These are phyloP conservation scores for Quercus tomentella DNA, from an alignment of 331 rosid species.

Conservation along the genomic window DNA sequence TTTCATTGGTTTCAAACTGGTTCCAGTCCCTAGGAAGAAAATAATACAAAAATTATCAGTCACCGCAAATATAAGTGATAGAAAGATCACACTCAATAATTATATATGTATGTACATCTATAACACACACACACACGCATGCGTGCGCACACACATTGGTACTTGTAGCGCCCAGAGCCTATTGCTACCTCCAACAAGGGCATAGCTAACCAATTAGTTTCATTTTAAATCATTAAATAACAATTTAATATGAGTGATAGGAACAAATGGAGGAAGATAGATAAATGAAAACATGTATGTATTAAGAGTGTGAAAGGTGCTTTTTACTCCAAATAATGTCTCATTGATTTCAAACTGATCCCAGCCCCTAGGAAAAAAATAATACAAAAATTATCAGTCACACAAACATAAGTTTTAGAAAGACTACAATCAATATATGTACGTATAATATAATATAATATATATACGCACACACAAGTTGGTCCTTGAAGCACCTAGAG, in stretches of 20 bases:
- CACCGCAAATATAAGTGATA: conserved; percentile 5
- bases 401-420: conserved; percentile 1
- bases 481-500: neutral
- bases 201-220: neutral
- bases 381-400: conserved; percentile 7
- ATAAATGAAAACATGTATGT: neutral
- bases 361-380: conserved; percentile 59
- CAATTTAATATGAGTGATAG: neutral
- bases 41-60: conserved; percentile 1
- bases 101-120: too few relatives aligned
- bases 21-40: conserved; percentile 66
- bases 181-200: neutral
- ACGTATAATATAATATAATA: too few relatives aligned
- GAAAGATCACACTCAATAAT: neutral
- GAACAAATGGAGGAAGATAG: neutral
- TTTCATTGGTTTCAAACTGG: conserved; percentile 86
- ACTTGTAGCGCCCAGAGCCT: neutral
- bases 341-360: conserved; percentile 87
- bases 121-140: too few relatives aligned
- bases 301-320: conserved; percentile 24
- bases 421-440: neutral
- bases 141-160: neutral
- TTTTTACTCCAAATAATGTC: conserved; percentile 84
- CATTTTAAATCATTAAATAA: neutral
- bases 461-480: neutral